Evolutionary conservation across 2,329 filamentous ascomycete species (phyloP).

Genomic region (Rutstroemia sp.): DNA sequence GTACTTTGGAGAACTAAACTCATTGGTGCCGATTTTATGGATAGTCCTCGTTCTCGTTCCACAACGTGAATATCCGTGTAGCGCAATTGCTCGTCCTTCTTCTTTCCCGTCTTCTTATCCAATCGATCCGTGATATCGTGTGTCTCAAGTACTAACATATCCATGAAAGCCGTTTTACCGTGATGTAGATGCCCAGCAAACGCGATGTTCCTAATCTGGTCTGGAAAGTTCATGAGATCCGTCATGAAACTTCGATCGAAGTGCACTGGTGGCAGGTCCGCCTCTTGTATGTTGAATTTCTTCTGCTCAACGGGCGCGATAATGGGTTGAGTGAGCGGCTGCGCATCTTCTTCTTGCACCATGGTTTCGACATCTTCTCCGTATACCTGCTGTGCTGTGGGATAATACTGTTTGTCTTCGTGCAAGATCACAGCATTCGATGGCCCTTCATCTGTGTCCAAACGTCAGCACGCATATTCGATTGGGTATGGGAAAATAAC

Average conservation of each 20-base stretch:
- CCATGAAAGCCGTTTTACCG: slow-evolving; percentile 96
- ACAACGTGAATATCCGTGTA: slow-evolving; percentile 91
- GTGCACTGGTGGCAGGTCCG: slow-evolving; percentile 79
- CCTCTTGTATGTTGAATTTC: slow-evolving; percentile 92
- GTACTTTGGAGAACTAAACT: slow-evolving; percentile 82
- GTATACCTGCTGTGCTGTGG: slow-evolving; percentile 94
- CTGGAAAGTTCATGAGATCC: slow-evolving; percentile 91
- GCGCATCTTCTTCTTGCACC: slow-evolving; percentile 95
- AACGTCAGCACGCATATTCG: slow-evolving; percentile 21
- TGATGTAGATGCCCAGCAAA: slow-evolving; percentile 91
- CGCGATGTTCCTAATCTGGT: slow-evolving; percentile 88
- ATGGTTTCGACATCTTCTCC: slow-evolving; percentile 89
- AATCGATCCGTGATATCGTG: slow-evolving; percentile 77
- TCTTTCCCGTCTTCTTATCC: slow-evolving; percentile 73
- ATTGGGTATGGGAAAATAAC: slow-evolving; percentile 16
- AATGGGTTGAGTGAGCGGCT: slow-evolving; percentile 86
- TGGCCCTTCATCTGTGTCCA: slow-evolving; percentile 60
- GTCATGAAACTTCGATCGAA: slow-evolving; percentile 90
- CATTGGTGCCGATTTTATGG: slow-evolving; percentile 92
- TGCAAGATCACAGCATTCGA: slow-evolving; percentile 97
- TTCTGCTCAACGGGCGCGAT: slow-evolving; percentile 89
- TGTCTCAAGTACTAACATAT: slow-evolving; percentile 94
- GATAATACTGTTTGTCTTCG: slow-evolving; percentile 99
- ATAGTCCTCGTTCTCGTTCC: slow-evolving; percentile 83
- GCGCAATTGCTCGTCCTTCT: slow-evolving; percentile 79